phyloP scores from a whole-genome alignment of 1,139 yeast species.

The Nakaseomyces glabratus region DNA sequence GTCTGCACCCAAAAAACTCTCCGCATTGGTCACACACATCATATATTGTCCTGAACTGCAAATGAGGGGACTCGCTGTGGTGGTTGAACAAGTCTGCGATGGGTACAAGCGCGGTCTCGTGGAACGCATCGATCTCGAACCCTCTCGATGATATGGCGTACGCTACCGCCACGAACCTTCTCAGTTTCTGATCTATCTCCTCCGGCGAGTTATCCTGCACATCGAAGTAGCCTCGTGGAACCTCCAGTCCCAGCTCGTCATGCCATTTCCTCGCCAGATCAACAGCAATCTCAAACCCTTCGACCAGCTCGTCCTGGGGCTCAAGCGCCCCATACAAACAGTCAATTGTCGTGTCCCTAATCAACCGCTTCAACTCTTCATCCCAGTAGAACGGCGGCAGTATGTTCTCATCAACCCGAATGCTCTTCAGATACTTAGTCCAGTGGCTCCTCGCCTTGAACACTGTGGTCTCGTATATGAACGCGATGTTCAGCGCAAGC shows the following conservation, averaged over 20 bases:
- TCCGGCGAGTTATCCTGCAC: constrained; percentile 13
- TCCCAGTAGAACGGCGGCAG: constrained; percentile 65
- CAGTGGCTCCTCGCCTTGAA: constrained; percentile 62
- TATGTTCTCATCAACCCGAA: constrained; percentile 26
- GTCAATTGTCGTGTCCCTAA: constrained; percentile 58
- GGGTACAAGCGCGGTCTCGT: constrained; percentile 72
- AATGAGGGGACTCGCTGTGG: constrained; percentile 44
- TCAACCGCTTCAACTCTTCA: constrained; percentile 37
- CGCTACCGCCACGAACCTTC: constrained; percentile 43
- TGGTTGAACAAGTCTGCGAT: constrained; percentile 90
- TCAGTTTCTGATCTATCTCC: constrained; percentile 26
- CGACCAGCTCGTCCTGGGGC: constrained; percentile 41
- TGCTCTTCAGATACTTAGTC: constrained; percentile 48
- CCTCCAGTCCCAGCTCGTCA: constrained; percentile 28
- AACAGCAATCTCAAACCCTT: constrained; percentile 45
- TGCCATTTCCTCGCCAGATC: constrained; percentile 39
- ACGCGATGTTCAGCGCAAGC: constrained; percentile 57
- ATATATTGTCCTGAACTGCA: constrained; percentile 64
- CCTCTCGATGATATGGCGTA: constrained; percentile 68
- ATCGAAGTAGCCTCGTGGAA: constrained; percentile 35
- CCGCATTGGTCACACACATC: constrained; percentile 75
- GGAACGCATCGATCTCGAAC: constrained; percentile 67
- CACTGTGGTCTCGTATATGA: constrained; percentile 53
- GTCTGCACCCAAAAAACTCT: constrained; percentile 47
- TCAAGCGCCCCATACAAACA: constrained; percentile 42